Conservation (phyloP, 768 basidiomycete species). For the Pisolithus tinctorius region DNA sequence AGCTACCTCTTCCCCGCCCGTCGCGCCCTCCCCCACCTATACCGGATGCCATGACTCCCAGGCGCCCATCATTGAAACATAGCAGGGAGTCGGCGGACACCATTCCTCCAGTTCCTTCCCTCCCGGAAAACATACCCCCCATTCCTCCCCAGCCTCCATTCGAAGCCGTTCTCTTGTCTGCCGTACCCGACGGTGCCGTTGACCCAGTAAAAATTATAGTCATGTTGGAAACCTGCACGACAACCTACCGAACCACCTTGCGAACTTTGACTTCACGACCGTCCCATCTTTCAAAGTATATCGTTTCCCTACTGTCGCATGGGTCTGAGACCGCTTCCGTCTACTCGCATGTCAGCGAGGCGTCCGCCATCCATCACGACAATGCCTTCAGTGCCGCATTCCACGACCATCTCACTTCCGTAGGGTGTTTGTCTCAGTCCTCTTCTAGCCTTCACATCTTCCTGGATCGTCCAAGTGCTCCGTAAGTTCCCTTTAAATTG, state of each 20-base stretch:
- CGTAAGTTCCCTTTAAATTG: conserved; percentile 42
- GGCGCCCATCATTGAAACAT: conserved; percentile 32
- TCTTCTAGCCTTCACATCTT: conserved; percentile 60
- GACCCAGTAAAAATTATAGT: conserved; percentile 62
- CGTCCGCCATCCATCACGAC: conserved; percentile 11
- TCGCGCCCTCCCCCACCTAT: conserved; percentile 25
- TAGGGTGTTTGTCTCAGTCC: conserved; percentile 43
- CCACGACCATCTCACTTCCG: conserved; percentile 55
- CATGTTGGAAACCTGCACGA: conserved; percentile 67
- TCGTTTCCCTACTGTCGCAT: conserved; percentile 38
- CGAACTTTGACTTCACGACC: conserved; percentile 62
- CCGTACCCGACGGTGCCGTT: conserved; percentile 38
- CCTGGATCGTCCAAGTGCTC: conserved; percentile 71
- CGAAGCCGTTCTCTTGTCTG: conserved; percentile 58
- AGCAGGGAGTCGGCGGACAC: conserved; percentile 26
- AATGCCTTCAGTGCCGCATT: conserved; percentile 45
- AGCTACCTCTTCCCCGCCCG: conserved; percentile 28
- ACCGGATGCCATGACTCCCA: conserved; percentile 12
- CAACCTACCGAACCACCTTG: conserved; percentile 58
- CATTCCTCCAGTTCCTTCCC: conserved; percentile 40
- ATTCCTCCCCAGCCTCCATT: conserved; percentile 53
- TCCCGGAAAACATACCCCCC: conserved; percentile 39
- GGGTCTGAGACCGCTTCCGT: conserved; percentile 49
- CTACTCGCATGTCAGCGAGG: conserved; percentile 45
- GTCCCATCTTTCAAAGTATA: conserved; percentile 56